phyloP scores from a whole-genome alignment of 371 early-diverging fungal genomes.

The Rhizopus sp. region DNA sequence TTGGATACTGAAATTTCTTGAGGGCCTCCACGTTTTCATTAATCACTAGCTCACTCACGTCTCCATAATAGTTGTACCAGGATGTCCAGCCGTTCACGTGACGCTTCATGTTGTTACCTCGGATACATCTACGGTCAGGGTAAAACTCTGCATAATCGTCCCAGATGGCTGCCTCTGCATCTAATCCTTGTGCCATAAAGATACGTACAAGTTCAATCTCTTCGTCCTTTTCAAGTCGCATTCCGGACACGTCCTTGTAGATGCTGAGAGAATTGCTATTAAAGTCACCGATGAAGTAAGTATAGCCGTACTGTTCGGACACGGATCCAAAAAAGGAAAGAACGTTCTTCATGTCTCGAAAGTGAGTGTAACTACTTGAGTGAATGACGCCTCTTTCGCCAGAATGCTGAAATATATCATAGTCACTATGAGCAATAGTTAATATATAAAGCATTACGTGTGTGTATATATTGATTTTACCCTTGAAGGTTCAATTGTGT shows the following conservation, averaged over 20 bases:
- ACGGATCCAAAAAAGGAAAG: conserved; percentile 54
- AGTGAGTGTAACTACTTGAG: conserved; percentile 56
- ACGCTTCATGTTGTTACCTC: conserved; percentile 25
- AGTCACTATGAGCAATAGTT: conserved; percentile 42
- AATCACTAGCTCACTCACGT: conserved; percentile 53
- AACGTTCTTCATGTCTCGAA: conserved; percentile 47
- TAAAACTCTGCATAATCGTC: conserved; percentile 47
- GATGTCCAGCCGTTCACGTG: conserved; percentile 64
- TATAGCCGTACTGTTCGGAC: conserved; percentile 55
- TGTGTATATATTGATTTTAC: conserved; percentile 32
- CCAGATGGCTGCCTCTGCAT: conserved; percentile 47
- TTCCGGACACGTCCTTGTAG: conserved; percentile 52
- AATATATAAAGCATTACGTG: conserved; percentile 13
- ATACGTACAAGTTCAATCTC: conserved; percentile 33
- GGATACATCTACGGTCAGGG: conserved; percentile 32
- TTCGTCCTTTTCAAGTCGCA: conserved; percentile 21
- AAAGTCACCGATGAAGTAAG: conserved; percentile 56
- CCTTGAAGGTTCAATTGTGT: conserved; percentile 53
- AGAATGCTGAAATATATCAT: conserved; percentile 54
- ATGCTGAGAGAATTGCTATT: conserved; percentile 41
- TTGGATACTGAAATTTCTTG: conserved; percentile 46
- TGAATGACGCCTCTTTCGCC: conserved; percentile 57
- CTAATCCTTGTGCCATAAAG: conserved; percentile 35
- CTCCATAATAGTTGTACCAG: conserved; percentile 63
- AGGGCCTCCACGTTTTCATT: conserved; percentile 49